A percentile compares a stretch with the other conserved stretches of the same genome.
These are phyloP conservation scores for Leishmania arabica DNA, from an alignment of 208 protist genomes.

Conservation along the genomic window DNA sequence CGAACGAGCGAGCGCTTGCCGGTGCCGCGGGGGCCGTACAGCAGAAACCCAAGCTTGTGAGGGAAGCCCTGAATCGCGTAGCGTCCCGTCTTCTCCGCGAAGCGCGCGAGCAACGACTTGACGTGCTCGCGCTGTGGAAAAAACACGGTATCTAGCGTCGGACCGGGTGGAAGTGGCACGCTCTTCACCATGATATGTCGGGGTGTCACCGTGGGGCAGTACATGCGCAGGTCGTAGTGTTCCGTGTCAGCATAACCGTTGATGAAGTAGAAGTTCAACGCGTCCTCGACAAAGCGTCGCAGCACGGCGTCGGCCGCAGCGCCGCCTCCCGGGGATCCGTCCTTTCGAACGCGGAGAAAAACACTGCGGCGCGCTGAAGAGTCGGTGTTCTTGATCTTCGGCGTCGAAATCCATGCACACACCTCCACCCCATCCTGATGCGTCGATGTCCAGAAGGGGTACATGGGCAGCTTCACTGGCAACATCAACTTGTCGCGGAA, in stretches of 20 bases:
- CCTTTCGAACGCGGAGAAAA: slow-evolving; percentile 24
- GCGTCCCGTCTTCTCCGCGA: slow-evolving; percentile 14
- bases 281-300: slow-evolving; percentile 28
- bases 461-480: slow-evolving; percentile 32
- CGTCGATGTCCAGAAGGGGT: slow-evolving; percentile 27
- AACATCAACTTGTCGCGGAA: slow-evolving; percentile 21
- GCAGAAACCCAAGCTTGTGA: slow-evolving; percentile 29
- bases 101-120: slow-evolving; percentile 20
- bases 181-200: background rate
- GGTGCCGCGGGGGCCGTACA: slow-evolving; percentile 30
- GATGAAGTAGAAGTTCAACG: slow-evolving; percentile 27
- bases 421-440: slow-evolving; percentile 21
- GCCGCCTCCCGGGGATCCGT: background rate
- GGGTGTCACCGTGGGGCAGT: background rate
- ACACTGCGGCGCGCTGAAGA: slow-evolving; percentile 15
- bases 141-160: slow-evolving; percentile 31
- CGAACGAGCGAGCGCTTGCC: slow-evolving; percentile 35
- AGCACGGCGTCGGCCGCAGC: slow-evolving; percentile 17
- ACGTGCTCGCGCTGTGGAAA: slow-evolving; percentile 14
- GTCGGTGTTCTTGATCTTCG: background rate
- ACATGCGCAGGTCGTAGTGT: slow-evolving; percentile 15
- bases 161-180: slow-evolving; percentile 10
- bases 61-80: slow-evolving; percentile 31
- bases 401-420: slow-evolving; percentile 26
- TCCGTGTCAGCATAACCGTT: slow-evolving; percentile 17